Percentiles rank a stretch among this genome's conserved stretches.
Conservation (phyloP, 352 stramenopile species). For the Thraustotheca clavata region DNA sequence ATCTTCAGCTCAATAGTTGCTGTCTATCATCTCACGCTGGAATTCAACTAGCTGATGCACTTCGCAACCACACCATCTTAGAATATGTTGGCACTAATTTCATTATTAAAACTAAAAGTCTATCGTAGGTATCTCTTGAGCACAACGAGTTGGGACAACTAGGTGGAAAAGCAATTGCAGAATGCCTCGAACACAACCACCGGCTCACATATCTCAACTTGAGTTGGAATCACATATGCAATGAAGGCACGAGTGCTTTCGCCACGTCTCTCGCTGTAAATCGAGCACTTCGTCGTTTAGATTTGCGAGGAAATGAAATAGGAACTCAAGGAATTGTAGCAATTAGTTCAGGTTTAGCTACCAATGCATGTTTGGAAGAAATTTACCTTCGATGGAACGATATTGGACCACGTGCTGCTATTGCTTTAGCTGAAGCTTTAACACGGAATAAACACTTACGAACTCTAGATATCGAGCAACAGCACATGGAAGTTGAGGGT, state of each 20-base stretch:
- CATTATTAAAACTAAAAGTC: background rate
- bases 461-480: constrained; percentile 64
- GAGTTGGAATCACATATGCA: constrained; percentile 64
- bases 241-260: constrained; percentile 44
- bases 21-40: constrained; percentile 41
- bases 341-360: constrained; percentile 39
- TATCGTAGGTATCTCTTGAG: constrained; percentile 41
- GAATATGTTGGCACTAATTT: constrained; percentile 22
- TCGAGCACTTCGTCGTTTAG: constrained; percentile 38
- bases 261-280: constrained; percentile 39
- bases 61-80: constrained; percentile 55
- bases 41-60: constrained; percentile 44
- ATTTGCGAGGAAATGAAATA: constrained; percentile 61
- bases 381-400: constrained; percentile 69
- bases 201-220: constrained; percentile 60
- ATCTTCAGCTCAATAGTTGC: constrained; percentile 53
- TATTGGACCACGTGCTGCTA: constrained; percentile 41
- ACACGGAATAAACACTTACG: constrained; percentile 45
- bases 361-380: constrained; percentile 49
- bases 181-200: constrained; percentile 48
- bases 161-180: constrained; percentile 44
- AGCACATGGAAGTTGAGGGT: constrained; percentile 49
- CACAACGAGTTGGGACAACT: constrained; percentile 45
- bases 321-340: constrained; percentile 38
- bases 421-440: constrained; percentile 45